Evolutionary conservation across 768 basidiomycete genomes (phyloP), one percentile per base, ranked within the genome.

Genomic region (Tricholomella constricta): DNA sequence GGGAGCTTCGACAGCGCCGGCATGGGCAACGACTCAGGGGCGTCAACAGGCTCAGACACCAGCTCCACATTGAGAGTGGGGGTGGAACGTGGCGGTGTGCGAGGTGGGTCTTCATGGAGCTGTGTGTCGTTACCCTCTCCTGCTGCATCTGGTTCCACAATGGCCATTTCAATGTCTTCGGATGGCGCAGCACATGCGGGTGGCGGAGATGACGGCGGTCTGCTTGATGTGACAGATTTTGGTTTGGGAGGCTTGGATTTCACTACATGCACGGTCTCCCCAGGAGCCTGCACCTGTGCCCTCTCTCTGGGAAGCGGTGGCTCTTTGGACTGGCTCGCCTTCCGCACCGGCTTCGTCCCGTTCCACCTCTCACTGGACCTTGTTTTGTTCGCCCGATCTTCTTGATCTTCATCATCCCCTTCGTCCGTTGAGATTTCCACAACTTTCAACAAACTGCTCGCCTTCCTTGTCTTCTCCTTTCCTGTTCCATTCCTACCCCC

Each of bases 1-100:
- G 78, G 78, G 4, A 77, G 69, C 53, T 72, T 73, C 0, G 79
- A 76, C 27, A 81, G 67, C 10, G 76, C 66, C 5, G 79, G 78
- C 4, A 76, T 59, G 10, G 48, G 29, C 20, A 55, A 12, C 22
- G 57, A 41, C 9, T 38, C 43, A 26, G 32, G 48, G 29, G 51
- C 23, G 32, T 32, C 11, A 31, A 29, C 14, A n/a, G n/a, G n/a
- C n/a, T n/a, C n/a, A n/a, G n/a, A n/a, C n/a, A n/a, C n/a, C n/a
- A n/a, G n/a, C n/a, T n/a, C n/a, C n/a, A n/a, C n/a, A n/a, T n/a
- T 27, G 45, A 12, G 51, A 35, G 56, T 49, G 46, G 59, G 32
- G 50, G 29, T 15, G 17, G 45, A 34, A 26, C 47, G 58, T 54
- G 41, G 57, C 14, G 54, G 64, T n/a, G 47, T 56, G 6, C 32